Conservation (phyloP, 1,284 basidiomycete genomes). For the Boletus calvinii region DNA sequence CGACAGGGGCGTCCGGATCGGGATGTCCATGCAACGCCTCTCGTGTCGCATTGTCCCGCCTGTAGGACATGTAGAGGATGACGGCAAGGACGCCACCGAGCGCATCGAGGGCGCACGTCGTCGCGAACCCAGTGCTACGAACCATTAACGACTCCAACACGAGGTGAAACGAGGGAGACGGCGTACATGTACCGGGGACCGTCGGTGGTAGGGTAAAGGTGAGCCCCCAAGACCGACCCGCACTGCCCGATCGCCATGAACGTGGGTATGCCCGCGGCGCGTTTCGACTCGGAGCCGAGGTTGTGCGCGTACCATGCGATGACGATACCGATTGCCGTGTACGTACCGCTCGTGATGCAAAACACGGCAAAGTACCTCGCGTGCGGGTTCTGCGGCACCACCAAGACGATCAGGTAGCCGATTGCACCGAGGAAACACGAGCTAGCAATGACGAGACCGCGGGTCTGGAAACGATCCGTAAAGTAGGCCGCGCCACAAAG, state of each 20-base stretch:
- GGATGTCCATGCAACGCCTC: conserved; percentile 55
- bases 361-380: conserved; percentile 73
- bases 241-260: conserved; percentile 80
- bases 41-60: conserved; percentile 55
- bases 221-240: conserved; percentile 69
- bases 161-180: neutral
- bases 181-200: conserved; percentile 63
- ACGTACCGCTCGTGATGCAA: conserved; percentile 70
- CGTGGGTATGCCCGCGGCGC: conserved; percentile 71
- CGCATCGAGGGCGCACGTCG: conserved; percentile 56
- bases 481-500: conserved; percentile 62
- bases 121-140: conserved; percentile 62
- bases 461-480: conserved; percentile 72
- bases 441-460: conserved; percentile 60
- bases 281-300: conserved; percentile 75
- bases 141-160: neutral
- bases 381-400: conserved; percentile 43
- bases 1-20: conserved; percentile 48
- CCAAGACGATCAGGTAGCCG: conserved; percentile 38
- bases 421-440: conserved; percentile 53
- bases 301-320: conserved; percentile 81
- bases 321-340: conserved; percentile 65
- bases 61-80: conserved; percentile 56
- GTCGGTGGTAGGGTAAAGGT: conserved; percentile 63
- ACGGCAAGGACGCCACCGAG: conserved; percentile 47